Base-by-base conservation (phyloP, 495 filamentous ascomycete species). In the Penicillium soppii region DNA sequence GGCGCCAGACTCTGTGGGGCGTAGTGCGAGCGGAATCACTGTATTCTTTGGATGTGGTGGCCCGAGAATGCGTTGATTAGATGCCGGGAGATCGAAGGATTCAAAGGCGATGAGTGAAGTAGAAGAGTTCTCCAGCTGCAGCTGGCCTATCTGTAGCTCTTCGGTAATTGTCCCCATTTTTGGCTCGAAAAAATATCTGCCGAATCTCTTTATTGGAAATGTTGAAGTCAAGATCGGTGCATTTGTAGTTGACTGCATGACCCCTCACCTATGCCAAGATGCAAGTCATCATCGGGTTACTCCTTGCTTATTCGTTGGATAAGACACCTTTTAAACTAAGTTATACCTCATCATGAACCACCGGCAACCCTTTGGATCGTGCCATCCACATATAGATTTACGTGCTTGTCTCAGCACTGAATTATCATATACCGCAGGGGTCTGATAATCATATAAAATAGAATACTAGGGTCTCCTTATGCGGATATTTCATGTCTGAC, bases 71-170 rank as follows among this genome's bases (percentile, higher is more conserved):
- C 70, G 71, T 45, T 77, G 73, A 50, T 78, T 78, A 5, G 63
- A 67, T 4, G 68, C 88, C 90, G 43, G 90, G 62, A 39, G 79
- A 79, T 53, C 89, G 83, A 78, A 96, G 86, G 56, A 87, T 87
- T 55, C 77, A 50, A 70, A 65, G 5, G 49, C 52, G n/a, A 62
- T 33, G 12, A 32, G 23, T 2, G 32, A 27, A 26, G 39, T 35
- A 23, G 30, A 35, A 19, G 41, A n/a, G 23, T 41, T 36, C 7
- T 25, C 10, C 20, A 57, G 9, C n/a, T 26, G 45, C 15, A 52
- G 44, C 17, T 39, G 30, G 22, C 35, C 38, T 10, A 52, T 10
- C 17, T 35, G 27, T 5, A 54, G 16, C 15, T 43, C 8, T 32
- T 50, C 51, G 10, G 39, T 51, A 15, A 32, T 19, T 6, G 48